Evolutionary conservation across 2,329 filamentous ascomycete species (phyloP).

Genomic region (Pseudocercospora fuligena): DNA sequence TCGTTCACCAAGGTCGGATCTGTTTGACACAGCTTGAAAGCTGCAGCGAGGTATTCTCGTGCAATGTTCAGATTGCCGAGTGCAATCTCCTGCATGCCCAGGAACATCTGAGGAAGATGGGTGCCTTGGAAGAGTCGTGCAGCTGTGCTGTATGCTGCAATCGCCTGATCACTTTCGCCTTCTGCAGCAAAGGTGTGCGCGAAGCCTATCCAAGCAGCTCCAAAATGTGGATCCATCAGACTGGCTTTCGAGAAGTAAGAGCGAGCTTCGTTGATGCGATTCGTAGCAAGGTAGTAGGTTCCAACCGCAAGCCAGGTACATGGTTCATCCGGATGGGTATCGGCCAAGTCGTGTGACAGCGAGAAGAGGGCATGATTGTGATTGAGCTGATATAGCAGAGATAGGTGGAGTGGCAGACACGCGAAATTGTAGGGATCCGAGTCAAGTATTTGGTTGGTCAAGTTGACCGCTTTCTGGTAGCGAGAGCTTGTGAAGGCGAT

Average conservation of each 20-base stretch:
- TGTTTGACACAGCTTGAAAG: constrained; percentile 78
- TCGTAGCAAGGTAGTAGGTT: constrained; percentile 89
- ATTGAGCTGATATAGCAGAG: constrained; percentile 84
- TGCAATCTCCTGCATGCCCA: constrained; percentile 98
- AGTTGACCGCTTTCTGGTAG: constrained; percentile 81
- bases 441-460: constrained; percentile 82
- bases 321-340: constrained; percentile 87
- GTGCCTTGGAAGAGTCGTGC: constrained; percentile 95
- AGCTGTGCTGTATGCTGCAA: constrained; percentile 95
- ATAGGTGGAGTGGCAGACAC: constrained; percentile 88
- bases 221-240: constrained; percentile 96
- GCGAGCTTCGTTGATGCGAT: constrained; percentile 88
- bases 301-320: constrained; percentile 94
- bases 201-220: constrained; percentile 97
- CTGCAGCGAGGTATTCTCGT: constrained; percentile 90
- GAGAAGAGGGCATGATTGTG: constrained; percentile 89
- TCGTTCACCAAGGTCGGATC: constrained; percentile 94
- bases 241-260: constrained; percentile 97
- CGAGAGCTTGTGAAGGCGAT: constrained; percentile 93
- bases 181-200: constrained; percentile 97
- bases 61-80: constrained; percentile 93
- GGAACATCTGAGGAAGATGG: constrained; percentile 90
- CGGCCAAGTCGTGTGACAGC: constrained; percentile 88
- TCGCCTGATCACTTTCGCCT: constrained; percentile 96
- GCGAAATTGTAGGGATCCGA: constrained; percentile 87